A percentile compares a stretch with the other conserved stretches of the same genome.
phyloP scores from a whole-genome alignment of 345 rosid species.

The Linum trigynum region DNA sequence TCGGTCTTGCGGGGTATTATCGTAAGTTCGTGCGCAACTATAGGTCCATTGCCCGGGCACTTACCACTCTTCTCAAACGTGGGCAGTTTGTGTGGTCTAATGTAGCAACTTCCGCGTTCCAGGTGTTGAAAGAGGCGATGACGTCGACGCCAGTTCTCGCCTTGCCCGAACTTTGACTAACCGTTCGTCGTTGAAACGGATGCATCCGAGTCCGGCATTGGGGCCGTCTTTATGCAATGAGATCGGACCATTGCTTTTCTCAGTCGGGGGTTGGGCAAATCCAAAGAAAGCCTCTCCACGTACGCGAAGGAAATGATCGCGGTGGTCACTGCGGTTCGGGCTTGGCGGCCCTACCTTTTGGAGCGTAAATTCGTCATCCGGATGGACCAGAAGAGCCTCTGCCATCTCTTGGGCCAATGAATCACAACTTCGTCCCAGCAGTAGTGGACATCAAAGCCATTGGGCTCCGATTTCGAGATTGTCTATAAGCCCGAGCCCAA shows the following conservation, averaged over 20 bases:
- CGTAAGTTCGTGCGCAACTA: background rate
- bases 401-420: background rate
- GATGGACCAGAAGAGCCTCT: background rate
- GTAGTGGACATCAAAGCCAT: background rate
- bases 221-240: background rate
- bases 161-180: background rate
- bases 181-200: background rate
- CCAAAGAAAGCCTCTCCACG: background rate
- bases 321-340: background rate
- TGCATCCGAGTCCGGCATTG: background rate
- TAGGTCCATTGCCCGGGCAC: background rate
- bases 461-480: background rate
- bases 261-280: background rate
- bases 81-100: background rate
- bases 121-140: background rate
- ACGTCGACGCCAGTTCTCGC: background rate
- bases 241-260: background rate
- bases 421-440: background rate
- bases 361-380: background rate
- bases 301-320: slow-evolving; percentile 1
- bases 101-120: background rate
- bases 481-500: background rate
- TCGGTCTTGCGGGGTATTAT: background rate
- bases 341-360: background rate
- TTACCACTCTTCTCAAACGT: background rate